Evolutionary conservation across 495 filamentous ascomycete genomes (phyloP), one percentile per base, ranked within the genome.

Genomic region (Baudoinia panamericana): DNA sequence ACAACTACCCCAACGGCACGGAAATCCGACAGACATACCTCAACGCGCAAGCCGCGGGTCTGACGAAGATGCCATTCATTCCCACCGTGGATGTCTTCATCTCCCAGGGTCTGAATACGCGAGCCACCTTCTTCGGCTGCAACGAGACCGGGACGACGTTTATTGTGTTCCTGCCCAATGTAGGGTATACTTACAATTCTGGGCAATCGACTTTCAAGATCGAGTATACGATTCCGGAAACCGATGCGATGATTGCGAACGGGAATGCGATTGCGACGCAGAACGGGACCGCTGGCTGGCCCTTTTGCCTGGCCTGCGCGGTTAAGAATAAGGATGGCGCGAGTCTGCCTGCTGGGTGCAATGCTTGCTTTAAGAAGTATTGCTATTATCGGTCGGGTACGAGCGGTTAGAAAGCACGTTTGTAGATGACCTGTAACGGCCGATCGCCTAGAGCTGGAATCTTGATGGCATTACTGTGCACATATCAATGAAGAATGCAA

Each of bases 81-180:
- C 67, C 67, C 8, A 35, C 43, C 16, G 34, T 52, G 7, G 33
- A 47, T 0, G 58, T 45, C 0, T 67, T 65, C 35, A 28, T 68
- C 12, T 36, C 41, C 8, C 7, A 62, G 34, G 64, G 62, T 0
- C 42, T 67, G 17, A 65, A 65, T 42, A 56, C 53, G 27, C 53
- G 50, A 4, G 56, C 67, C 0, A 58, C 59, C 0, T 69, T 69
- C 46, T 68, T 69, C 35, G 65, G 67, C 18, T 69, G 67, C 39
- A 51, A 61, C 35, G 51, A 59, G 8, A 36, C 39, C 0, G 45
- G 19, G 30, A 55, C 54, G 43, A 40, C 58, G 7, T 58, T 63
- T 3, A 56, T 70, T 12, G 45, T 67, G 7, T 69, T 62, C 41
- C 27, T 70, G 20, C 67, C 65, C 15, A 70, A 70, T 40, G 37